Evolutionary conservation across 2,329 filamentous ascomycete species (phyloP).

Genomic region (Arachnomyces sp.): DNA sequence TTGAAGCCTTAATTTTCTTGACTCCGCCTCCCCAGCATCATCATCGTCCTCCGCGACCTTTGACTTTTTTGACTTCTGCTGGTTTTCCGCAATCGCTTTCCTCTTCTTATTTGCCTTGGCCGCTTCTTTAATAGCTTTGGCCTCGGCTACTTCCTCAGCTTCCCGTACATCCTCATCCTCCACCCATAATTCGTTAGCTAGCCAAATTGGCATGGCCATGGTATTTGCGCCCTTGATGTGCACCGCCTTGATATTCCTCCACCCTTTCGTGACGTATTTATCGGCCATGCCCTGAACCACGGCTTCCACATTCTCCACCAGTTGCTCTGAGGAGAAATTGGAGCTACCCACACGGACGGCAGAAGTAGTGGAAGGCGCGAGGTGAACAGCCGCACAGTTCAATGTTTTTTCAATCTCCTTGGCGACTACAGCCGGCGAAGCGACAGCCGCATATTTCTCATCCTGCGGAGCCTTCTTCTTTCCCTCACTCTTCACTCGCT

Average conservation of each 20-base stretch:
- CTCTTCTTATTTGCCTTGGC: slow-evolving; percentile 50
- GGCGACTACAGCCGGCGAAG: slow-evolving; percentile 59
- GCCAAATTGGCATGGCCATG: slow-evolving; percentile 84
- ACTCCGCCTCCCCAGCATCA: slow-evolving; percentile 16
- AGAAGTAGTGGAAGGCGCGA: slow-evolving; percentile 71
- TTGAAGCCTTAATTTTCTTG: slow-evolving; percentile 5
- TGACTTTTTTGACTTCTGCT: slow-evolving; percentile 27
- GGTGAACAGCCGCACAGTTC: slow-evolving; percentile 67
- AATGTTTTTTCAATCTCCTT: slow-evolving; percentile 75
- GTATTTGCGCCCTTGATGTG: slow-evolving; percentile 90
- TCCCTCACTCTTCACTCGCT: slow-evolving; percentile 51
- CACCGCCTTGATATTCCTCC: slow-evolving; percentile 75
- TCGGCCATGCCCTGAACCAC: slow-evolving; percentile 64
- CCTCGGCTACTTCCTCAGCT: slow-evolving; percentile 32
- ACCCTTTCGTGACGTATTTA: slow-evolving; percentile 76
- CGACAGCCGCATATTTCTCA: slow-evolving; percentile 41
- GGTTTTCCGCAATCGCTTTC: slow-evolving; percentile 28
- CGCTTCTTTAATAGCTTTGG: slow-evolving; percentile 26
- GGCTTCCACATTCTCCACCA: slow-evolving; percentile 72
- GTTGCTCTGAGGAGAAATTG: slow-evolving; percentile 63
- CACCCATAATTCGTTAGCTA: slow-evolving; percentile 85
- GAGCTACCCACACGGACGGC: slow-evolving; percentile 72
- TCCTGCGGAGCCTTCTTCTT: slow-evolving; percentile 40
- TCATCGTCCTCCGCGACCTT: slow-evolving; percentile 19
- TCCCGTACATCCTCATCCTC: slow-evolving; percentile 66